Evolutionary conservation across 2,329 filamentous ascomycete genomes (phyloP).

Genomic region (Ophiocordyceps camponoti-rufipedis): DNA sequence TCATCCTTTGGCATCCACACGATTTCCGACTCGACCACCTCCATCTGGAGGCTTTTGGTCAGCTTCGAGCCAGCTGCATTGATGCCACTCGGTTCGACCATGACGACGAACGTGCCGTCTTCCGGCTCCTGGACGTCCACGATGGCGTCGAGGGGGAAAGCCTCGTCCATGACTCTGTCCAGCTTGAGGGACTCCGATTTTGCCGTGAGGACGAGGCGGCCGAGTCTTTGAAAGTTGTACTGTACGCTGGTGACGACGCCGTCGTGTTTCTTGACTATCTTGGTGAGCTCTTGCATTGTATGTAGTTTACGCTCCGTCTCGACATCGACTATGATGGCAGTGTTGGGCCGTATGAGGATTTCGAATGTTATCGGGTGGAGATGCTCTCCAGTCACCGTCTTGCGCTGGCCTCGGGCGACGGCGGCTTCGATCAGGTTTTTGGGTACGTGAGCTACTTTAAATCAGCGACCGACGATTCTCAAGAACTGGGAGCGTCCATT

Average conservation of each 20-base stretch:
- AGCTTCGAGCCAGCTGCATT: slow-evolving; percentile 25
- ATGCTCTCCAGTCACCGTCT: slow-evolving; percentile 52
- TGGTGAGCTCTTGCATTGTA: slow-evolving; percentile 53
- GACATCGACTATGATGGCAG: slow-evolving; percentile 68
- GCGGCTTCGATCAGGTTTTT: slow-evolving; percentile 73
- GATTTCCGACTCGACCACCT: slow-evolving; percentile 60
- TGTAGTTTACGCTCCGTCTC: slow-evolving; percentile 69
- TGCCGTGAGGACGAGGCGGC: slow-evolving; percentile 50
- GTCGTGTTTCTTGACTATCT: slow-evolving; percentile 51
- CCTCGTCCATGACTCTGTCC: slow-evolving; percentile 61
- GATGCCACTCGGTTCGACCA: slow-evolving; percentile 17
- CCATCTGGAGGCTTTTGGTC: slow-evolving; percentile 42
- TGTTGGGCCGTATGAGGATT: slow-evolving; percentile 57
- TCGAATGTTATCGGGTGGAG: slow-evolving; percentile 70
- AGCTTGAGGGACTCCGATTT: slow-evolving; percentile 33
- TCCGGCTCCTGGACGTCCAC: slow-evolving; percentile 54
- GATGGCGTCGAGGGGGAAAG: slow-evolving; percentile 62
- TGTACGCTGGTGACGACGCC: slow-evolving; percentile 55
- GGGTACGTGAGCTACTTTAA: slow-evolving; percentile 46
- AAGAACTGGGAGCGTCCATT: not conserved
- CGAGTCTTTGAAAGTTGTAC: slow-evolving; percentile 73
- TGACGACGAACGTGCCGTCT: slow-evolving; percentile 38
- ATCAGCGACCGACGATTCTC: not conserved
- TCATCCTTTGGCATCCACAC: slow-evolving; percentile 75
- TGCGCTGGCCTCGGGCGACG: slow-evolving; percentile 75